Conservation (phyloP, 208 protist species). For the Trypanosomatidae sp. region DNA sequence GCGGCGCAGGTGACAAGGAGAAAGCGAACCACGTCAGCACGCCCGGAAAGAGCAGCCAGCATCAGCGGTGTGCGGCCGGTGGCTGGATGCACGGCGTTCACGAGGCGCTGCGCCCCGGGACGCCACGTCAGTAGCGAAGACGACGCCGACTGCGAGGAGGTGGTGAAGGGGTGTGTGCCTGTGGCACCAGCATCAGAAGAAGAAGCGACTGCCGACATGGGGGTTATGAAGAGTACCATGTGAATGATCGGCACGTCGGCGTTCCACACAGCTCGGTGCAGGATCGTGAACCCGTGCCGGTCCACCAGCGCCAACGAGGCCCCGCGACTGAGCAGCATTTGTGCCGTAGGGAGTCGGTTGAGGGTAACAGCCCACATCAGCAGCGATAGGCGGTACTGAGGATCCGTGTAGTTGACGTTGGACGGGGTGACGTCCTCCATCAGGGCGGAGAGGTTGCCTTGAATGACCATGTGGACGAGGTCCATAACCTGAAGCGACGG, state of each 20-base stretch:
- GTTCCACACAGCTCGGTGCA: constrained; percentile 84
- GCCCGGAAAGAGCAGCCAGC: constrained; percentile 73
- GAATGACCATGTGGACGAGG: constrained; percentile 43
- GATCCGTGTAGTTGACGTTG: constrained; percentile 82
- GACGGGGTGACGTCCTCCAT: constrained; percentile 44
- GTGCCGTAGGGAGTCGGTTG: constrained; percentile 42
- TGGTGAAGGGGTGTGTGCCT: neutral
- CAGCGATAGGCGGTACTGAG: constrained; percentile 59
- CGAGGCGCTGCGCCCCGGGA: constrained; percentile 49
- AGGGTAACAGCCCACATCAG: constrained; percentile 71
- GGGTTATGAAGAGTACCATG: constrained; percentile 55
- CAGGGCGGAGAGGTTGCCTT: constrained; percentile 45
- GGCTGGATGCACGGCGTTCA: constrained; percentile 60
- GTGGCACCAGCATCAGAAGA: neutral
- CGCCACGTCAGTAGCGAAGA: constrained; percentile 33
- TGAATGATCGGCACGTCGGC: constrained; percentile 55
- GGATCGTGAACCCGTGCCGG: constrained; percentile 60
- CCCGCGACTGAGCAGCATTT: constrained; percentile 54
- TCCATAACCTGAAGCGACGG: constrained; percentile 20
- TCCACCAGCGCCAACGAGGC: constrained; percentile 62
- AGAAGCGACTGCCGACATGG: constrained; percentile 6
- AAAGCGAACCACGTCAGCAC: constrained; percentile 47
- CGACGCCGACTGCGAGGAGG: neutral
- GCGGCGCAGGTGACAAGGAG: constrained; percentile 60
- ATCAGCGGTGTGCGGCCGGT: constrained; percentile 79